Base-by-base conservation (phyloP, 2,329 filamentous ascomycete genomes). In the Pseudonectria foliicola region DNA sequence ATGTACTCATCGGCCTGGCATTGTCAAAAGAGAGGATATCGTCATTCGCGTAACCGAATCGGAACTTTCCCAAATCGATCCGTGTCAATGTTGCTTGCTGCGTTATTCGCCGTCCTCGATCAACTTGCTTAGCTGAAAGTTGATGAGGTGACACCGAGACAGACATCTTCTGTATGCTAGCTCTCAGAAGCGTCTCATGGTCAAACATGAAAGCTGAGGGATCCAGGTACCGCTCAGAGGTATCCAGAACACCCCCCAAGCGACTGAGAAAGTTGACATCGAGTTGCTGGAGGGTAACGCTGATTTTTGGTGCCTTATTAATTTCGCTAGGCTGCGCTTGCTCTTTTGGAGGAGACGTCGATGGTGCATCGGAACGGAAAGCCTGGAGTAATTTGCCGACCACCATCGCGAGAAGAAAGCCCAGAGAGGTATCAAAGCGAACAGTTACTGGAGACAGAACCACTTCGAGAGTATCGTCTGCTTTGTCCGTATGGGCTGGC, bases 11-110 rank as follows among this genome's bases (percentile, higher is more conserved):
- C 30, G 75, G 71, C 25, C 69, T 61, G 13, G 64, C 66, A 26
- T 68, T 66, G 44, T 80, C 72, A 42, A 83, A 82, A 2, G 73
- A 80, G 25, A 83, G 42, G 25, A 83, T 80, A 36, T 78, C 71
- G 26, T 75, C 75, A 40, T 74, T 66, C 2, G 69, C 66, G 50
- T 82, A 82, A 1, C 78, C 77, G 45, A 83, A 77, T 0, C 64
- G 65, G 47, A 83, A 75, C 42, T 73, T 75, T 42, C 74, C 65
- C 2, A 81, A 49, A 28, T 68, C 62, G 10, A 78, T 47, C 27
- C 56, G 66, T 4, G 52, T 64, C 26, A 53, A 35, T 11, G 48
- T 43, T 25, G 46, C 52, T 13, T 41, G 31, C 12, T 47, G 60
- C 54, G 29, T 64, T 45, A 15, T 21, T n/a, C 45, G n/a, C 13